These are phyloP conservation scores for Monosporascus cannonballus DNA, from an alignment of 2,329 filamentous ascomycete genomes.

Conservation along the genomic window DNA sequence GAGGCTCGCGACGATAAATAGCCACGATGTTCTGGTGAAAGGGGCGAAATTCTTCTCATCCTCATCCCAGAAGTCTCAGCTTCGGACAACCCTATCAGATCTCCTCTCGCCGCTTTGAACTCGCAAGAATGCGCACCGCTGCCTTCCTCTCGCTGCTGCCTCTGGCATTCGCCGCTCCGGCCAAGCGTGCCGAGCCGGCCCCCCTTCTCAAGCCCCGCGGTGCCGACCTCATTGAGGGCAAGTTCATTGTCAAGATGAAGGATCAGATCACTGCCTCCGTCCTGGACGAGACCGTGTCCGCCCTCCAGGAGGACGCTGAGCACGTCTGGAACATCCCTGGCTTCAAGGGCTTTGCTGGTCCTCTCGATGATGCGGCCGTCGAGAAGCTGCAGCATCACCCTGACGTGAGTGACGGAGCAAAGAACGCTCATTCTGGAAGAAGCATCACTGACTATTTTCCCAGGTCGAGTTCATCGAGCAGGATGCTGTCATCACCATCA, in stretches of 20 bases:
- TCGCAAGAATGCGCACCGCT: slow-evolving; percentile 20
- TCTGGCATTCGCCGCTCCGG: slow-evolving; percentile 24
- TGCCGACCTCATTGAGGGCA: slow-evolving; percentile 27
- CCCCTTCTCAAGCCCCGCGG: slow-evolving; percentile 23
- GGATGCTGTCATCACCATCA: slow-evolving; percentile 25
- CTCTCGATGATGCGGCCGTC: slow-evolving; percentile 36
- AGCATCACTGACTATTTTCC: slow-evolving; percentile 1
- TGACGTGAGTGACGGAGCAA: slow-evolving; percentile 26
- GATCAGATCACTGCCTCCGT: slow-evolving; percentile 23
- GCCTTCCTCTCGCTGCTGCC: slow-evolving; percentile 19
- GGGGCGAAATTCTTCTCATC: background rate
- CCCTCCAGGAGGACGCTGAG: slow-evolving; percentile 25
- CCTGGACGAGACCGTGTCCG: slow-evolving; percentile 24
- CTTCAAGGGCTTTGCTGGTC: slow-evolving; percentile 37
- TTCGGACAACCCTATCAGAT: background rate
- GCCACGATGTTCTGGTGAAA: background rate
- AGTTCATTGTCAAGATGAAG: slow-evolving; percentile 42
- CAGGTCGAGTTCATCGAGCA: slow-evolving; percentile 30
- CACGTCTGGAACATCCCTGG: slow-evolving; percentile 24
- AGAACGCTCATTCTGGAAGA: background rate
- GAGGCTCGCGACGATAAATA: background rate
- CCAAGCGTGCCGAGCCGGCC: slow-evolving; percentile 23
- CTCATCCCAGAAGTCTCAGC: background rate
- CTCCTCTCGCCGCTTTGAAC: slow-evolving; percentile 5
- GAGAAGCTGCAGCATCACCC: slow-evolving; percentile 32